Evolutionary conservation across 208 protist genomes (phyloP).

Genomic region (Crithidia sp.): DNA sequence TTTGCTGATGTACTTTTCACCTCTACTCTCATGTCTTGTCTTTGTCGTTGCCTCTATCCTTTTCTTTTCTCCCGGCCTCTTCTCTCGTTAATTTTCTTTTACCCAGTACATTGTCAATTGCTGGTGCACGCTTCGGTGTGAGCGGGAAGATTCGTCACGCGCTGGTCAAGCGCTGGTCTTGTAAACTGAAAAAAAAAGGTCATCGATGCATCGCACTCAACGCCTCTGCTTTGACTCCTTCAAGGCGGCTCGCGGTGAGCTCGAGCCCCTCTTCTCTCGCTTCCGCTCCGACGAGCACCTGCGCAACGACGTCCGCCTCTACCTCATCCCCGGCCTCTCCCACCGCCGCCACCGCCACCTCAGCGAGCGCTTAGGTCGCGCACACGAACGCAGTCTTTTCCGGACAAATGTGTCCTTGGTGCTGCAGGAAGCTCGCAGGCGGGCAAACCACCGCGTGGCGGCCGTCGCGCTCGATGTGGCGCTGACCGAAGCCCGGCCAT

Average conservation of each 20-base stretch:
- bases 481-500: conserved; percentile 26
- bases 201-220: conserved; percentile 21
- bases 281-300: conserved; percentile 45
- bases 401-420: conserved; percentile 59
- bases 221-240: conserved; percentile 57
- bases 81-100: background rate
- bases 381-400: conserved; percentile 59
- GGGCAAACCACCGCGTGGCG: conserved; percentile 41
- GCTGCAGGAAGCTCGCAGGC: conserved; percentile 70
- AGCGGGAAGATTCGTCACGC: too few species aligned
- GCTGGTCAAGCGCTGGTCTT: too few species aligned
- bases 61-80: too few species aligned
- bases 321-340: conserved; percentile 30
- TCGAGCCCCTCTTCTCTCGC: conserved; percentile 49
- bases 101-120: too few species aligned
- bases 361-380: conserved; percentile 16
- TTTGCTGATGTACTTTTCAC: too few species aligned
- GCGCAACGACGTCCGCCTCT: conserved; percentile 38
- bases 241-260: conserved; percentile 42
- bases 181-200: too few species aligned
- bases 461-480: conserved; percentile 50
- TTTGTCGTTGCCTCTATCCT: too few species aligned
- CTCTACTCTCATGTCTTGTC: too few species aligned
- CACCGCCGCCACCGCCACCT: conserved; percentile 20
- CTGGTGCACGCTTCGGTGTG: too few species aligned